These are phyloP conservation scores for Cystobasidium slooffiae DNA, from an alignment of 1,284 basidiomycete genomes.

Conservation along the genomic window DNA sequence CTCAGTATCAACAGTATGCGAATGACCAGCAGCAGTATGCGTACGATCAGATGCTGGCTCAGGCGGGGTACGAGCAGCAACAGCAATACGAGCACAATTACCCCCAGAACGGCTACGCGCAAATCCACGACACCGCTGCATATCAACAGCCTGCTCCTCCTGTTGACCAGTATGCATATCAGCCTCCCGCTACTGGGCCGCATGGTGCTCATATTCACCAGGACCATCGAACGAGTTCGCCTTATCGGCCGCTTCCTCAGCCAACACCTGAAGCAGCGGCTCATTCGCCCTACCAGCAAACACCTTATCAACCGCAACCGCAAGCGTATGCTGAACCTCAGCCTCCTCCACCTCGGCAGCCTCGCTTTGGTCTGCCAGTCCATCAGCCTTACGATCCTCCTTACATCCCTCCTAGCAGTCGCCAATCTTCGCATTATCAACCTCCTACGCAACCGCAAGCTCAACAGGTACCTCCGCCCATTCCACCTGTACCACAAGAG, in stretches of 20 bases:
- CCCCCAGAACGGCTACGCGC: background rate
- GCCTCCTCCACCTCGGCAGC: conserved; percentile 28
- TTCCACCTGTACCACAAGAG: conserved; percentile 35
- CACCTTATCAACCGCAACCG: background rate
- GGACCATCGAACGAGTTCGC: conserved; percentile 28
- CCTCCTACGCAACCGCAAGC: background rate
- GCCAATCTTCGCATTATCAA: conserved; percentile 7
- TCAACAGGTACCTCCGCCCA: conserved; percentile 15
- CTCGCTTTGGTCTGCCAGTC: conserved; percentile 35
- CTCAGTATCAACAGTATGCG: background rate
- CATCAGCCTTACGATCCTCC: conserved; percentile 40
- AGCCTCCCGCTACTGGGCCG: background rate
- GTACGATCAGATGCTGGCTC: background rate
- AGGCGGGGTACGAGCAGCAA: conserved; percentile 4
- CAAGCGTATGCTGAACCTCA: conserved; percentile 1
- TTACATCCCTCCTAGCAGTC: conserved; percentile 20
- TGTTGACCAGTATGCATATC: conserved; percentile 4
- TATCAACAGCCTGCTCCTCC: background rate
- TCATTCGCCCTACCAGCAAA: background rate
- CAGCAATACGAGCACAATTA: conserved; percentile 17
- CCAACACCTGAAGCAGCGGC: conserved; percentile 18
- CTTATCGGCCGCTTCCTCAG: conserved; percentile 36
- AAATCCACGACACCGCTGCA: background rate
- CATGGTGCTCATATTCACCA: conserved; percentile 8
- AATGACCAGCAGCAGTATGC: conserved; percentile 4